These are phyloP conservation scores for Thielaviopsis euricoi DNA, from an alignment of 2,329 filamentous ascomycete genomes.

Conservation along the genomic window DNA sequence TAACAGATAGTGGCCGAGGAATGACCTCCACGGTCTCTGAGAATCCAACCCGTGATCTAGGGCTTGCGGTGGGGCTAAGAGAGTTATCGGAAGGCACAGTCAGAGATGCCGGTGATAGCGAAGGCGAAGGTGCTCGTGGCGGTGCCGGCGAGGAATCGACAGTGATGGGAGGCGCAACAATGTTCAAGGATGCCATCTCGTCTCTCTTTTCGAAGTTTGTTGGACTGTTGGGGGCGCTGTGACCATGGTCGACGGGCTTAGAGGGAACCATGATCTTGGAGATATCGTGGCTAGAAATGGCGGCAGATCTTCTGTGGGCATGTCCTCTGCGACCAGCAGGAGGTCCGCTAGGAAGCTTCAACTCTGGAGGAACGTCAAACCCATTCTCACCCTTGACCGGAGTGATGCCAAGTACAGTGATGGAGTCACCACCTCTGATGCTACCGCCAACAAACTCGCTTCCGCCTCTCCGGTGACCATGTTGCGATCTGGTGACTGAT, in stretches of 20 bases:
- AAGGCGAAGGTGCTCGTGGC: not conserved
- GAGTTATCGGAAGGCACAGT: not conserved
- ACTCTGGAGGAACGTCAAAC: conserved; percentile 34
- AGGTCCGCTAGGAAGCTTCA: conserved; percentile 33
- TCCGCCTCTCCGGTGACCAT: conserved; percentile 63
- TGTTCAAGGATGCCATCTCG: conserved; percentile 3
- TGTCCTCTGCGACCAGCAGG: conserved; percentile 46
- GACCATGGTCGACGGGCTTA: conserved; percentile 26
- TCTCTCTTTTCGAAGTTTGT: conserved; percentile 25
- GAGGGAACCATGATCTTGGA: conserved; percentile 48
- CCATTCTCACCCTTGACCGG: conserved; percentile 49
- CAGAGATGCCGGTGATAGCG: not conserved
- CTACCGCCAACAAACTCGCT: conserved; percentile 80
- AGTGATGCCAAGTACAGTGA: conserved; percentile 49
- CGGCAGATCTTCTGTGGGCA: conserved; percentile 63
- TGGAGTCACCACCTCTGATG: conserved; percentile 37
- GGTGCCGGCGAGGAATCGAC: not conserved
- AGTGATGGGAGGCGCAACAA: not conserved
- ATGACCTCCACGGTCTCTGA: conserved; percentile 74
- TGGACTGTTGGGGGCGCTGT: conserved; percentile 49
- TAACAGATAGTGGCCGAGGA: conserved; percentile 63
- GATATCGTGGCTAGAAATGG: conserved; percentile 72
- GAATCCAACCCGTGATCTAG: conserved; percentile 59
- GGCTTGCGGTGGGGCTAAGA: conserved; percentile 13
- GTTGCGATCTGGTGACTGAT: conserved; percentile 27